phyloP scores from a whole-genome alignment of 495 filamentous ascomycete species.

The Pyrenopolyporus hunteri region DNA sequence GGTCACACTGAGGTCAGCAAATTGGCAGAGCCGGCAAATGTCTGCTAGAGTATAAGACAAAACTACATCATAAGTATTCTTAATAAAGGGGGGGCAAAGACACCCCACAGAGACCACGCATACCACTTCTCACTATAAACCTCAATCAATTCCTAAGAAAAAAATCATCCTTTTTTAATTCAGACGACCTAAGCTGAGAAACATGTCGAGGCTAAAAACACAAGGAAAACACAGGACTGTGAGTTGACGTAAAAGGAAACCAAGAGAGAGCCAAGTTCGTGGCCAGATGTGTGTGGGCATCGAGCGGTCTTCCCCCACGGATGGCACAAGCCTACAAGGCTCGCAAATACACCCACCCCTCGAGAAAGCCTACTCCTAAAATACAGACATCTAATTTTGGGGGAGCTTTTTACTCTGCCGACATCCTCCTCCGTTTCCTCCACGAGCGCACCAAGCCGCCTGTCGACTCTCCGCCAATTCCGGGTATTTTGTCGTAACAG shows the following conservation, averaged over 20 bases:
- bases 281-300: conserved; percentile 38
- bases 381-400: conserved; percentile 47
- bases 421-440: conserved; percentile 42
- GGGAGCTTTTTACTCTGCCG: conserved; percentile 30
- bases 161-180: conserved; percentile 42
- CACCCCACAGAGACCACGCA: too few species aligned
- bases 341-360: conserved; percentile 26
- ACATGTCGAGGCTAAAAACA: conserved; percentile 39
- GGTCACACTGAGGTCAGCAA: too few species aligned
- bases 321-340: conserved; percentile 39
- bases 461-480: conserved; percentile 38
- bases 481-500: conserved; percentile 44
- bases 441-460: conserved; percentile 39
- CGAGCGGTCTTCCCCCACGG: conserved; percentile 30
- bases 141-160: conserved; percentile 23
- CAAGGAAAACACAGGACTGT: conserved; percentile 41
- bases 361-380: conserved; percentile 41
- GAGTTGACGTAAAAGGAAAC: conserved; percentile 45
- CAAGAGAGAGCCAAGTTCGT: conserved; percentile 37
- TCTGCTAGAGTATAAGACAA: too few species aligned
- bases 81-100: too few species aligned
- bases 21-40: too few species aligned
- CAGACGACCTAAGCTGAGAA: conserved; percentile 38
- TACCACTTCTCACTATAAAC: conserved; percentile 13
- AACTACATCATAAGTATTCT: too few species aligned